phyloP scores from a whole-genome alignment of 177 flowering plant species.

The Tripterygium wilfordii region DNA sequence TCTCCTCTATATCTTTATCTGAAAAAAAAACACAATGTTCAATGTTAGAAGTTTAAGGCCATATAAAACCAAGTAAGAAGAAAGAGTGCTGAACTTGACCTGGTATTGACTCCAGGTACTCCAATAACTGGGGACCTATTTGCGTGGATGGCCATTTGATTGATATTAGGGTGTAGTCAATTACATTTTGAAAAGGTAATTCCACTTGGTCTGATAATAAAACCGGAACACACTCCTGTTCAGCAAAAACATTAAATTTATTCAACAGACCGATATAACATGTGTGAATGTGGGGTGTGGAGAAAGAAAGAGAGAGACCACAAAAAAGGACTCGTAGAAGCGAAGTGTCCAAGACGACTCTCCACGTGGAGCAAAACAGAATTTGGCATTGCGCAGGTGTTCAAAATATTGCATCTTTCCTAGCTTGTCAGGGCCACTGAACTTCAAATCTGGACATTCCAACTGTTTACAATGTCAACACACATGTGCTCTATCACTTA shows the following conservation, averaged over 20 bases:
- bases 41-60: neutral
- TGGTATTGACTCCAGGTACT: conserved; percentile 79
- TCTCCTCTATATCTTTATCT: conserved; percentile 66
- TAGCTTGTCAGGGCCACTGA: conserved; percentile 76
- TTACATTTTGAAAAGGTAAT: conserved; percentile 82
- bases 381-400: conserved; percentile 89
- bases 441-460: conserved; percentile 95
- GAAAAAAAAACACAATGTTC: conserved; percentile 9
- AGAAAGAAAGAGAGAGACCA: conserved; percentile 56
- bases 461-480: conserved; percentile 68
- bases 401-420: conserved; percentile 71
- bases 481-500: conserved; percentile 8
- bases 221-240: conserved; percentile 95
- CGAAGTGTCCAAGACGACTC: conserved; percentile 99
- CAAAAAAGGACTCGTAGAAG: conserved; percentile 87
- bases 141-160: conserved; percentile 89
- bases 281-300: conserved; percentile 3
- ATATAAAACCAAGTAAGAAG: neutral
- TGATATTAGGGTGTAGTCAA: conserved; percentile 77
- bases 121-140: conserved; percentile 65
- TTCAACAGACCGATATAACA: neutral
- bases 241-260: conserved; percentile 3
- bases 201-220: conserved; percentile 91
- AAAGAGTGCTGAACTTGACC: conserved; percentile 28
- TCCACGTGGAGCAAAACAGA: conserved; percentile 97